phyloP scores from a whole-genome alignment of 768 basidiomycete species.

The Tulasnella sp. region DNA sequence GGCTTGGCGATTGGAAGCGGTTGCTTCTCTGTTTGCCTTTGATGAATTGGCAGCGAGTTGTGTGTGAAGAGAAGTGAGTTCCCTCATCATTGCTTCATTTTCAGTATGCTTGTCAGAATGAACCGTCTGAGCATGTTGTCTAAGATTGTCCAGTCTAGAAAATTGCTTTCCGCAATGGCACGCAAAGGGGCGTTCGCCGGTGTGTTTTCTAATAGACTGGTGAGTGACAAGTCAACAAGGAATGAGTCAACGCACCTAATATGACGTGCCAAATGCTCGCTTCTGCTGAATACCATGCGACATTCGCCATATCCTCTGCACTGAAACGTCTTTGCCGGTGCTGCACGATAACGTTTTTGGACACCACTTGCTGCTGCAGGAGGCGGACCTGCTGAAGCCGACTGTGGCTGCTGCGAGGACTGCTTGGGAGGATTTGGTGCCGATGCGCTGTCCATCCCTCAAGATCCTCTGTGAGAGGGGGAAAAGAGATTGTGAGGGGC shows the following conservation, averaged over 20 bases:
- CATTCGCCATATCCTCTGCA: slow-evolving; percentile 93
- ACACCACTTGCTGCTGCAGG: background rate
- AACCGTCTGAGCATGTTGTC: slow-evolving; percentile 94
- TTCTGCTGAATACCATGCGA: slow-evolving; percentile 90
- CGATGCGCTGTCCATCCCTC: too few species aligned
- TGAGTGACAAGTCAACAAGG: background rate
- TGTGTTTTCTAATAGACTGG: slow-evolving; percentile 66
- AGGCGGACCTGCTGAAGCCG: background rate
- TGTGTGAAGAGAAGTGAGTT: slow-evolving; percentile 71
- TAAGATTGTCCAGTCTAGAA: slow-evolving; percentile 89
- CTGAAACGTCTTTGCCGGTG: slow-evolving; percentile 87
- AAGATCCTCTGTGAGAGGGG: too few species aligned
- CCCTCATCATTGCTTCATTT: slow-evolving; percentile 87
- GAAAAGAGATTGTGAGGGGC: too few species aligned
- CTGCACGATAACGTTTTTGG: slow-evolving; percentile 59
- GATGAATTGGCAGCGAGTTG: slow-evolving; percentile 41
- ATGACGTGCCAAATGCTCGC: slow-evolving; percentile 91
- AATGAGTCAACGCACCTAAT: slow-evolving; percentile 49
- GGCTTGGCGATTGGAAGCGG: slow-evolving; percentile 43
- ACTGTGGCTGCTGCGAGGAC: too few species aligned
- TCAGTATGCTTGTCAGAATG: slow-evolving; percentile 79
- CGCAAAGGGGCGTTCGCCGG: slow-evolving; percentile 89
- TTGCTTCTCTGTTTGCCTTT: slow-evolving; percentile 21
- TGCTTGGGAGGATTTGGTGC: too few species aligned
- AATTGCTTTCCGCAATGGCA: slow-evolving; percentile 96